Conservation (phyloP, 768 basidiomycete species). For the Suillus subalutaceus region DNA sequence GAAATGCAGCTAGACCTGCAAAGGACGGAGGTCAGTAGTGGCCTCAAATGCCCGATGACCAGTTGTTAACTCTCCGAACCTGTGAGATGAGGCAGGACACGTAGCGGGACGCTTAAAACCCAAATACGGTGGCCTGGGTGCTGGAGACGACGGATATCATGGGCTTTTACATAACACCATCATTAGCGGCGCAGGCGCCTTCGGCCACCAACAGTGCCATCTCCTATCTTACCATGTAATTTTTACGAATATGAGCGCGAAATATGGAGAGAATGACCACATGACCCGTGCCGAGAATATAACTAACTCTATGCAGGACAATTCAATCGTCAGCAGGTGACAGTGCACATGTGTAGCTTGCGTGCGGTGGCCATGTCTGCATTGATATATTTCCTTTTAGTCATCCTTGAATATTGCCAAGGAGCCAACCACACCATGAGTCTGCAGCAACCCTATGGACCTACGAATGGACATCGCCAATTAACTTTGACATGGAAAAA, state of each 20-base stretch:
- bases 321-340: background rate
- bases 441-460: background rate
- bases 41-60: background rate
- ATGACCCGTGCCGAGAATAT: background rate
- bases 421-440: background rate
- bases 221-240: slow-evolving; percentile 49
- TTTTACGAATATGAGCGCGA: background rate
- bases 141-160: background rate
- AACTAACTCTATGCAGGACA: background rate
- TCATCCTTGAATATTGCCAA: no score
- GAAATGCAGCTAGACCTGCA: no score
- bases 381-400: background rate
- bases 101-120: background rate
- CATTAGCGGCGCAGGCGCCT: slow-evolving; percentile 56
- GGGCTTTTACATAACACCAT: background rate
- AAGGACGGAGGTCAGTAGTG: background rate
- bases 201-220: slow-evolving; percentile 56
- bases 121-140: background rate
- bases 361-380: background rate
- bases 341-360: background rate
- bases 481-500: background rate
- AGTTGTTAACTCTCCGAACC: background rate
- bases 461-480: background rate
- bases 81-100: background rate
- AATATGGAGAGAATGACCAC: background rate